Evolutionary conservation across 192 early-diverging fungal species (phyloP).

Genomic region (Coemansia sp.): DNA sequence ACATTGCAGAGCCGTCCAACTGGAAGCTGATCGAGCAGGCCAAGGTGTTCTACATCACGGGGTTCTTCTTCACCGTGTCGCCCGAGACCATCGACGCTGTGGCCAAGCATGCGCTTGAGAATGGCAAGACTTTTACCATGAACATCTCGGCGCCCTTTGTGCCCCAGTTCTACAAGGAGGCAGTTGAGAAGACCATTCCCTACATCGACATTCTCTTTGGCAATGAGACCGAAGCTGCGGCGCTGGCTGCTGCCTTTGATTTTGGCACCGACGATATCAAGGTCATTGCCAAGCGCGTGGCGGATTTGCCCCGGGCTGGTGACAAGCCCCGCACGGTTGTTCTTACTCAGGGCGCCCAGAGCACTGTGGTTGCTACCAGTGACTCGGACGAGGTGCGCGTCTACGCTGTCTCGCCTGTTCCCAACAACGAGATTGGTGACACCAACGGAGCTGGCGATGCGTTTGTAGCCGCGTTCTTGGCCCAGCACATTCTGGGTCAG

Average conservation of each 20-base stretch:
- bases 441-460: conserved; percentile 99
- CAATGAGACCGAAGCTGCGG: conserved; percentile 94
- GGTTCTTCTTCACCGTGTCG: conserved; percentile 94
- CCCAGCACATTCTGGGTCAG: conserved; percentile 77
- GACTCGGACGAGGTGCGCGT: conserved; percentile 65
- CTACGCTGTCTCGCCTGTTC: conserved; percentile 63
- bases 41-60: conserved; percentile 90
- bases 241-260: conserved; percentile 75
- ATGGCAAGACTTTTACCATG: conserved; percentile 85
- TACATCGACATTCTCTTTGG: conserved; percentile 95
- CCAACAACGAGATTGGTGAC: conserved; percentile 79
- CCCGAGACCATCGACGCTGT: conserved; percentile 80
- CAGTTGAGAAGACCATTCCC: conserved; percentile 72
- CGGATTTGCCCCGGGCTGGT: conserved; percentile 81
- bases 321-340: conserved; percentile 80
- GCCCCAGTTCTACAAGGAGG: conserved; percentile 88
- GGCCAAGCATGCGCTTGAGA: conserved; percentile 84
- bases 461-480: conserved; percentile 92
- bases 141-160: conserved; percentile 98
- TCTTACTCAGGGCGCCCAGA: conserved; percentile 75
- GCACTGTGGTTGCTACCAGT: conserved; percentile 61
- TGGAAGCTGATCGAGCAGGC: conserved; percentile 88
- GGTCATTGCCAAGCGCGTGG: conserved; percentile 80
- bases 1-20: conserved; percentile 71
- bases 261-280: conserved; percentile 73